Evolutionary conservation across 768 basidiomycete species (phyloP), one percentile per base, ranked within the genome.

Genomic region (Fomitopsis serialis): DNA sequence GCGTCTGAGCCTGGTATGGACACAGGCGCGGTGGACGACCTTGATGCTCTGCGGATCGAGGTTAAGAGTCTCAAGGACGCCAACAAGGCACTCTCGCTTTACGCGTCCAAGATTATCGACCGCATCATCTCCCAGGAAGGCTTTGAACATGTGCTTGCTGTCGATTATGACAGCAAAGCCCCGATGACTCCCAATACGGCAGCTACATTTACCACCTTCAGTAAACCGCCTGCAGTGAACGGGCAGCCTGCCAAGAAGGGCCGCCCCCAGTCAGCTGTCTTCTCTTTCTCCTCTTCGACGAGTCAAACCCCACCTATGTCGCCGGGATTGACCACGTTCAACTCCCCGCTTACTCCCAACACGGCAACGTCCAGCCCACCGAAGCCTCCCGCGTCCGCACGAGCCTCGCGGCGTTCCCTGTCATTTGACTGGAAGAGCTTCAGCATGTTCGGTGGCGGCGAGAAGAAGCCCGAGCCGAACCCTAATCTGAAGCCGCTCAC

Each of bases 51-150:
- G 50, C 79, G 87, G 34, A 79, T 73, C 11, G 96, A 98, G 69
- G 86, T 97, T 66, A 96, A 96, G 69, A 85, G 84, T 27, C 81
- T 98, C 69, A 90, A 88, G 67, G 95, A 97, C 66, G 92, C 92
- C 42, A 98, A 97, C 75, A 96, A 96, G 68, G 95, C 95, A 1
- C 74, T 98, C 12, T 92, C 92, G 17, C 72, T 98, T 37, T 98
- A 98, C 64, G 93, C 95, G 3, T 93, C 92, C 44, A 98, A 98
- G 77, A 98, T 98, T 60, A 90, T 98, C 63, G 96, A 98, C 73
- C 84, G 95, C 43, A 97, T 98, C 65, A 96, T 98, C 61, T 81
- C 89, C 1, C 89, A 95, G 68, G 95, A 97, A 70, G 94, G 94
- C 22, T 98, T 96, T 71, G 96, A 98, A 69, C 92, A 96, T 62